A percentile compares a stretch with the other conserved stretches of the same genome.
Evolutionary conservation across 179 eudicot species (phyloP).

Genomic region (Amaranthus tricolor): DNA sequence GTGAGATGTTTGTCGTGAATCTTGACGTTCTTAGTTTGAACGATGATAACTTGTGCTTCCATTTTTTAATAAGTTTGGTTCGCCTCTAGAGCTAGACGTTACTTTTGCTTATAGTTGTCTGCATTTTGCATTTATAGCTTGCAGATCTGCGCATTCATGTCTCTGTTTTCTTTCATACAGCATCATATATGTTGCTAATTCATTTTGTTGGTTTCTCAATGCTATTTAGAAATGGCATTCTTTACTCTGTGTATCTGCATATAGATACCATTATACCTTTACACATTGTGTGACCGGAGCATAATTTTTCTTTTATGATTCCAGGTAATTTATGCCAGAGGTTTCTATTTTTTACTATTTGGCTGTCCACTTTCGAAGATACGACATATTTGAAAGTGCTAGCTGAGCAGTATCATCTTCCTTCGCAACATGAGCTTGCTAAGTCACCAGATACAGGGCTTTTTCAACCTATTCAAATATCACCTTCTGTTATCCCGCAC

Average conservation of each 20-base stretch:
- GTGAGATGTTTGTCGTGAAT: not conserved
- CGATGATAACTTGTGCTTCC: not conserved
- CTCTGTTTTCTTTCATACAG: not conserved
- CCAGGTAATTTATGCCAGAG: constrained; percentile 61
- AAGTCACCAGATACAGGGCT: constrained; percentile 53
- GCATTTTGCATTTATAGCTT: not conserved
- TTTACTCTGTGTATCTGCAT: no score
- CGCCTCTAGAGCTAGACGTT: not conserved
- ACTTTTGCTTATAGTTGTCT: not conserved
- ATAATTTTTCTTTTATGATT: constrained; percentile 13
- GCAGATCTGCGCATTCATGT: not conserved
- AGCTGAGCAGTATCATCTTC: constrained; percentile 33
- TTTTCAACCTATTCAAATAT: constrained; percentile 75
- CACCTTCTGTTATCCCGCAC: constrained; percentile 81
- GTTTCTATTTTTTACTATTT: constrained; percentile 48
- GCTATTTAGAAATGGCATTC: no score
- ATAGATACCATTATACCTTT: no score
- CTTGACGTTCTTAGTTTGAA: not conserved
- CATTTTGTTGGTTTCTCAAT: not conserved
- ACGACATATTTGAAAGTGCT: constrained; percentile 37
- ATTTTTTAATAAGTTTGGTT: not conserved
- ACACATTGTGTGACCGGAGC: not conserved
- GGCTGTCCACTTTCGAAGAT: constrained; percentile 49
- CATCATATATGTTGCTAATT: not conserved
- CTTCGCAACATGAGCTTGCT: constrained; percentile 40